Evolutionary conservation across 2,329 filamentous ascomycete species (phyloP).

Genomic region (Metarhizium humberi): DNA sequence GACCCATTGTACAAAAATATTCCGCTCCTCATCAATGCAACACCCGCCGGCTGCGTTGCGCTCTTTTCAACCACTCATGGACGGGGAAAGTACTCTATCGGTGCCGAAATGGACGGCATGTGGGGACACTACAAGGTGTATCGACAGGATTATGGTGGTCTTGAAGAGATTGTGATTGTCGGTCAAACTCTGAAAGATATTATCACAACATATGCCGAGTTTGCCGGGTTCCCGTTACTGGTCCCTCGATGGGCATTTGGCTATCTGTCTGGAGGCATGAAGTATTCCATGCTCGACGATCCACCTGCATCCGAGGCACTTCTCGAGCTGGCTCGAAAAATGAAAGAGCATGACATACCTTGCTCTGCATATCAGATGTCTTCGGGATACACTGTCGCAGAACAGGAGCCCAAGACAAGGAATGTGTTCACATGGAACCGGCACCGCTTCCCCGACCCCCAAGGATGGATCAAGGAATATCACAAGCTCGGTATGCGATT

Average conservation of each 20-base stretch:
- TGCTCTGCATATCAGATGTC: conserved; percentile 66
- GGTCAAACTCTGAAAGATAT: conserved; percentile 58
- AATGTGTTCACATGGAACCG: conserved; percentile 49
- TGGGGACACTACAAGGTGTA: conserved; percentile 70
- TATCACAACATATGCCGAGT: conserved; percentile 54
- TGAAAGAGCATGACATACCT: conserved; percentile 57
- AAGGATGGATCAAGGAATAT: conserved; percentile 51
- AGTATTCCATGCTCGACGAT: conserved; percentile 40
- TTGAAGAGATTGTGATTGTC: conserved; percentile 62
- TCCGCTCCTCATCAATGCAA: conserved; percentile 60
- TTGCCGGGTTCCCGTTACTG: conserved; percentile 58
- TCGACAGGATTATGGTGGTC: conserved; percentile 60
- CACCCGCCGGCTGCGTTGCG: conserved; percentile 52
- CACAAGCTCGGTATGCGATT: conserved; percentile 57
- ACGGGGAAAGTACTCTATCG: conserved; percentile 55
- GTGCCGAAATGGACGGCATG: conserved; percentile 65
- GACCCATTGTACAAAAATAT: conserved; percentile 72
- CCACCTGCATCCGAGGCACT: conserved; percentile 48
- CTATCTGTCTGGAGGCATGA: conserved; percentile 58
- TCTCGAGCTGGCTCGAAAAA: conserved; percentile 50
- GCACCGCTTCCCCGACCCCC: conserved; percentile 60
- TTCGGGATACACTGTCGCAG: conserved; percentile 61
- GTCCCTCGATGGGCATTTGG: conserved; percentile 66
- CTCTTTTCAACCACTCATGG: conserved; percentile 60
- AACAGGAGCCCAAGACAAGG: conserved; percentile 50